Base-by-base conservation (phyloP, 2,329 filamentous ascomycete species). In the Aspergillus brunneoviolaceus region DNA sequence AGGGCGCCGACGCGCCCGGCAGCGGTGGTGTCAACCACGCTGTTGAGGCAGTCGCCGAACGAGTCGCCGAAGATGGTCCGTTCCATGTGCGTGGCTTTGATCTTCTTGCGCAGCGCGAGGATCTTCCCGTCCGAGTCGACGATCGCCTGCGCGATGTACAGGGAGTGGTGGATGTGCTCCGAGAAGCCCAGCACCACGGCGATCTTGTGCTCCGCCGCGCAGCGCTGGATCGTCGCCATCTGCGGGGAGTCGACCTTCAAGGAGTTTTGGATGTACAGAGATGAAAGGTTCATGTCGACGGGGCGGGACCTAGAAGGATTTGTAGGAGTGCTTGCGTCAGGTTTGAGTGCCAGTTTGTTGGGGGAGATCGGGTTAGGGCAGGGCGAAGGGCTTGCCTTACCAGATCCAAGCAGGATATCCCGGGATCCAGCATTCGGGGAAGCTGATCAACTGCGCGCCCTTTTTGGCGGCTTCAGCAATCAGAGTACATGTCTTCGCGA, bases 401-500 rank as follows among this genome's bases (percentile, higher is more conserved):
- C 74, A 79, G n/a, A 79, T 77, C 75, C 75, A 82, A 54, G 70
- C 76, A n/a, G 82, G 83, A 66, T 85, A 85, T 0, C 83, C 83
- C 1, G 82, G 82, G 33, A 85, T 80, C 78, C 80, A 85, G 39
- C 79, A 78, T 69, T 85, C 82, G 0, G 83, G 81, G 55, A 85
- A 85, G 0, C 80, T 77, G 4, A 89, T 70, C 2, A 89, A 72
- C 59, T 85, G 78, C 2, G 84, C 84, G 1, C 81, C 82, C 49
- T 82, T 80, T 5, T 72, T 63, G 1, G 81, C 81, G 0, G 86
- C 86, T 65, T 85, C 80, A 42, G 77, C 71, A 63, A 89, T 87
- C 54, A 87, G 76, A 0, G 72, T 67, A 65, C 83, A 82, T 7
- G 85, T 86, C 69, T 88, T 88, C 1, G 78, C 69, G 1, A 88